Conservation (phyloP, 257 asterid species). For the Solanum chiquidenum region DNA sequence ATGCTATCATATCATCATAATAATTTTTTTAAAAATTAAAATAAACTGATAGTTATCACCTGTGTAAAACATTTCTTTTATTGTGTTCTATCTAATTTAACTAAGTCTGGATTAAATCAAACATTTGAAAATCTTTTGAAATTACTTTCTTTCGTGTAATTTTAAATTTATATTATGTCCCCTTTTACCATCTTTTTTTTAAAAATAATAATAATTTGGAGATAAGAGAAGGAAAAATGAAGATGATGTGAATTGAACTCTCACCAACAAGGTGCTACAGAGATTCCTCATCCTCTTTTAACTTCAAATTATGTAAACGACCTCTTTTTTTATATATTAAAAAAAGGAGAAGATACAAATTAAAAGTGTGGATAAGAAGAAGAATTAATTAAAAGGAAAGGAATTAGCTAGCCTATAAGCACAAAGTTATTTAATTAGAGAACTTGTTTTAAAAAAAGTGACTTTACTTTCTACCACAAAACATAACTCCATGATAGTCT, state of each 20-base stretch:
- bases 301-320: background rate
- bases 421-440: background rate
- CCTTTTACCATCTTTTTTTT: background rate
- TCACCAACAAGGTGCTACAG: no score
- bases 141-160: background rate
- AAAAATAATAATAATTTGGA: no score
- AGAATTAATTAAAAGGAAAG: background rate
- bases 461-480: conserved; percentile 5
- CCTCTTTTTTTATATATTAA: background rate
- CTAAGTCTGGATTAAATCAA: background rate
- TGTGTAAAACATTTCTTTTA: no score
- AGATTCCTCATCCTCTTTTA: background rate
- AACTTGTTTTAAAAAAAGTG: background rate
- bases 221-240: no score
- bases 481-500: background rate
- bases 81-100: background rate
- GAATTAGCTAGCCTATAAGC: background rate
- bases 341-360: background rate
- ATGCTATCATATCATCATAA: background rate
- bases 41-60: background rate
- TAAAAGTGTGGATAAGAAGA: background rate
- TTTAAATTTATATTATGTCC: background rate
- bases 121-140: background rate
- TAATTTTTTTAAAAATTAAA: no score
- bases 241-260: no score